Evolutionary conservation across 805 yeast species (phyloP).

Genomic region (Myxozyma udenii): DNA sequence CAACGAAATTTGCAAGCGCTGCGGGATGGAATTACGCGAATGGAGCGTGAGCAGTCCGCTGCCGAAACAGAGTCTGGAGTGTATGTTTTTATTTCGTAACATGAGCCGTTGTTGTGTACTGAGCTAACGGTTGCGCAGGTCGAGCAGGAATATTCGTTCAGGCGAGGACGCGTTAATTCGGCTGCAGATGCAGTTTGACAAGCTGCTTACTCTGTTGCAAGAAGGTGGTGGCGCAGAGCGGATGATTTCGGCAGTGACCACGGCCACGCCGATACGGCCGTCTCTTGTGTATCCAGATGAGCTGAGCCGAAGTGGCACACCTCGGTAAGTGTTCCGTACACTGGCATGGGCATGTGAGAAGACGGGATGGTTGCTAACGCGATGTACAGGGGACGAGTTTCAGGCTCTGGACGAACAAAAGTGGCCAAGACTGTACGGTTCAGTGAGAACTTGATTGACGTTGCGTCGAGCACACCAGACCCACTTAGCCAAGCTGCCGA

Average conservation of each 20-base stretch:
- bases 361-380: neutral
- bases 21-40: constrained; percentile 31
- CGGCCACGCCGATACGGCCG: constrained; percentile 12
- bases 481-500: constrained; percentile 23
- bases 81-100: constrained; percentile 12
- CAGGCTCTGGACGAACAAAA: constrained; percentile 1
- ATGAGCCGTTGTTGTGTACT: neutral
- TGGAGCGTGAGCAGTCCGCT: constrained; percentile 30
- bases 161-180: constrained; percentile 18
- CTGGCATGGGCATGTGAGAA: neutral
- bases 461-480: constrained; percentile 21
- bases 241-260: constrained; percentile 7
- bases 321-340: neutral
- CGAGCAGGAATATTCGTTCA: neutral
- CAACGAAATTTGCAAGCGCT: constrained; percentile 31
- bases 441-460: constrained; percentile 35
- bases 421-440: constrained; percentile 33
- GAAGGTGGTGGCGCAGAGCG: constrained; percentile 24
- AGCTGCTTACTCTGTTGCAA: constrained; percentile 21
- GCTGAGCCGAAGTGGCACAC: neutral
- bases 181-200: constrained; percentile 28
- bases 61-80: constrained; percentile 14
- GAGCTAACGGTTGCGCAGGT: neutral
- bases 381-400: neutral
- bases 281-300: constrained; percentile 11